Base-by-base conservation (phyloP, 1,284 basidiomycete species). In the Ustilago vetiveriae region DNA sequence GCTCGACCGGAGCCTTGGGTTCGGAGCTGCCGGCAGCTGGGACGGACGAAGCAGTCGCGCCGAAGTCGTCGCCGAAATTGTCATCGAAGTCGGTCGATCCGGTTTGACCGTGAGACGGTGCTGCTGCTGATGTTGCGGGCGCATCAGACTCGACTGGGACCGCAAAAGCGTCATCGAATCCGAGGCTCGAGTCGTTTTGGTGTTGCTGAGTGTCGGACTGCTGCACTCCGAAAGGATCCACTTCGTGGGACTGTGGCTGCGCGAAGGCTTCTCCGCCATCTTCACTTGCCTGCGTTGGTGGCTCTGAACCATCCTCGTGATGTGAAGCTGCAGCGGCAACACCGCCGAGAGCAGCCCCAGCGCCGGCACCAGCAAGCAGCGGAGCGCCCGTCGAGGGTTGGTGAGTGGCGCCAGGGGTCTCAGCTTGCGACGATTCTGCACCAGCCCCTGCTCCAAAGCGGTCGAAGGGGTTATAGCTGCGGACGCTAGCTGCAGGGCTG, bases 401-500 rank as follows among this genome's bases (percentile, higher is more conserved):
- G 23, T 62, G 54, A 4, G 32, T 27, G 6, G 42, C 27, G 14
- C 36, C 21, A 16, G 66, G 49, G 29, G 60, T 62, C 23, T 23
- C 53, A 6, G 62, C 52, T 23, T 58, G 53, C 11, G 50, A 36
- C n/a, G 50, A 46, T 19, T 46, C 27, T 21, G 24, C 24, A 27
- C 19, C 22, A 2, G 53, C 50, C 6, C 55, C 48, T 29, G 55
- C 13, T 6, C 62, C 66, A 43, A 94, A 83, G 36, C 90, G 85
- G 68, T 94, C 94, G 79, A 98, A 98, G 0, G 95, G 95, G 82
- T 98, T 98, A 76, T 89, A 95, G 75, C 91, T 94, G 83, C 90
- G 90, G 38, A 83, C 79, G 10, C 84, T 85, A 32, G 78, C 78
- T 22, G 77, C 84, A 8, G 83, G 86, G 42, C 76, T 78, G 4